A percentile compares a stretch with the other conserved stretches of the same genome.
phyloP scores from a whole-genome alignment of 2,329 filamentous ascomycete species.

The Dactylonectria macrodidyma region DNA sequence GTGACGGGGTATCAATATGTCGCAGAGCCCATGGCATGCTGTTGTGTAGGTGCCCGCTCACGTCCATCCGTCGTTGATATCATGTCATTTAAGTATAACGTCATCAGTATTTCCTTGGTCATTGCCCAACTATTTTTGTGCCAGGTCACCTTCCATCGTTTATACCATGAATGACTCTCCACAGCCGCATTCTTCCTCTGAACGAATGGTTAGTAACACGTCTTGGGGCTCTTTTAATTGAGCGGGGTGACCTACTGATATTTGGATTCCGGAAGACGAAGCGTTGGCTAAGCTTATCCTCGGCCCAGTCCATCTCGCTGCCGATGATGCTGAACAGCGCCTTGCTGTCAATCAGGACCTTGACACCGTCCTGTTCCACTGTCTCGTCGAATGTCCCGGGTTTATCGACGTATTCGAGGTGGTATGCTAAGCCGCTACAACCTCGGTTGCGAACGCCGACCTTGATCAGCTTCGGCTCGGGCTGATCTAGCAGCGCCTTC shows the following conservation, averaged over 20 bases:
- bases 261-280: slow-evolving; percentile 98
- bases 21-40: background rate
- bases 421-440: slow-evolving; percentile 93
- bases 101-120: slow-evolving; percentile 13
- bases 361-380: slow-evolving; percentile 96
- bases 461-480: slow-evolving; percentile 92
- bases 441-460: slow-evolving; percentile 95
- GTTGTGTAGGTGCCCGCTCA: slow-evolving; percentile 2
- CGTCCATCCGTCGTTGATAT: slow-evolving; percentile 32
- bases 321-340: slow-evolving; percentile 98
- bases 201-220: slow-evolving; percentile 50
- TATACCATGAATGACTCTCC: slow-evolving; percentile 95
- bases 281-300: slow-evolving; percentile 92
- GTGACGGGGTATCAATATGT: background rate
- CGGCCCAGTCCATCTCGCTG: slow-evolving; percentile 98
- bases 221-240: background rate
- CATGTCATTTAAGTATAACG: slow-evolving; percentile 33
- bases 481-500: slow-evolving; percentile 82
- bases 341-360: slow-evolving; percentile 96
- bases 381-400: slow-evolving; percentile 89
- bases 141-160: slow-evolving; percentile 11
- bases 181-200: slow-evolving; percentile 96
- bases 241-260: slow-evolving; percentile 82
- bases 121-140: slow-evolving; percentile 6
- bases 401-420: slow-evolving; percentile 96